These are phyloP conservation scores for Tolypocladium pustulatum DNA, from an alignment of 2,329 filamentous ascomycete species.

Conservation along the genomic window DNA sequence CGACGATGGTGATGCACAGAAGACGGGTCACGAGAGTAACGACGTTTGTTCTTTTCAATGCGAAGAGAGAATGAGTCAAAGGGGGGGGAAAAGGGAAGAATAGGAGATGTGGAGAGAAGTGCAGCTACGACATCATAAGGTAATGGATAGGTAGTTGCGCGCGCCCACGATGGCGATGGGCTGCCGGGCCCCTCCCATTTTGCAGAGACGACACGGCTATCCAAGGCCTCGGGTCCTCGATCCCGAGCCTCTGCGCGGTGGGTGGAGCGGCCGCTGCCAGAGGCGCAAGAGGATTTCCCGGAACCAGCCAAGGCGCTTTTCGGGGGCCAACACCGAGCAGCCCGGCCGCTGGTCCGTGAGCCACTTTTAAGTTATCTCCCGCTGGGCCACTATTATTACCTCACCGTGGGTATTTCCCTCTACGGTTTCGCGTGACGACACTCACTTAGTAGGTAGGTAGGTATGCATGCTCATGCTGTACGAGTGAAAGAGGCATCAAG, in stretches of 20 bases:
- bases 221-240: constrained; percentile 3
- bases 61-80: no score
- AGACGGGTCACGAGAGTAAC: not conserved
- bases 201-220: constrained; percentile 6
- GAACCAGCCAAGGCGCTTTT: constrained; percentile 3
- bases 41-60: no score
- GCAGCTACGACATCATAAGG: constrained; percentile 3
- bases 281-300: constrained; percentile 24
- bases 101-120: constrained; percentile 6
- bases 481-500: no score
- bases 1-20: not conserved
- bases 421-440: no score
- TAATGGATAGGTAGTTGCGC: not conserved
- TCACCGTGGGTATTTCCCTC: not conserved
- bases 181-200: not conserved
- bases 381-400: no score
- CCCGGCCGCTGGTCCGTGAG: not conserved
- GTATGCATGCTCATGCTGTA: no score
- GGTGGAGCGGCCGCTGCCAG: not conserved
- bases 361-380: no score
- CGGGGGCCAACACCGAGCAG: not conserved
- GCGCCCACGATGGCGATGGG: not conserved
- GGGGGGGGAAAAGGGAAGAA: constrained; percentile 2
- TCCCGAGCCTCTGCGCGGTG: not conserved
- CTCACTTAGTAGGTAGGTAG: no score